Conservation (phyloP, 2,329 filamentous ascomycete species). For the Didymella pomorum region DNA sequence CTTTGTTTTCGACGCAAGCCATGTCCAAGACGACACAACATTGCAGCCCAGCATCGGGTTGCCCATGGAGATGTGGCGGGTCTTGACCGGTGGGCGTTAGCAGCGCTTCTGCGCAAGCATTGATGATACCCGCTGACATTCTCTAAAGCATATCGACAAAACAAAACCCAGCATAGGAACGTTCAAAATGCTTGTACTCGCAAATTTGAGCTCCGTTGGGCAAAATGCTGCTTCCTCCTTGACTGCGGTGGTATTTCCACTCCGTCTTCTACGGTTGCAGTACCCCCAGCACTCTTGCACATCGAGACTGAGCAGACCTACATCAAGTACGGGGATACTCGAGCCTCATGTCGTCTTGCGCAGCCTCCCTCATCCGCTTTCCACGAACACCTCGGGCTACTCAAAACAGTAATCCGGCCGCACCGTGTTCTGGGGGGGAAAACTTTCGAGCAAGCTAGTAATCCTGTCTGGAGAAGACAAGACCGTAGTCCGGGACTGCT, state of each 20-base stretch:
- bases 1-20: constrained; percentile 8
- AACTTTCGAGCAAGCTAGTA: neutral
- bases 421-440: neutral
- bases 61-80: constrained; percentile 2
- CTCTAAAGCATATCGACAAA: too few relatives aligned
- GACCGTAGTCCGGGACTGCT: constrained; percentile 12
- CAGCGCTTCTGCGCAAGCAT: neutral
- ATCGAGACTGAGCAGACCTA: neutral
- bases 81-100: constrained; percentile 4
- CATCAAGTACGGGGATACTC: constrained; percentile 6
- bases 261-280: too few relatives aligned
- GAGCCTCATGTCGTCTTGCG: constrained; percentile 8
- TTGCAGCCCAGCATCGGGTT: constrained; percentile 7
- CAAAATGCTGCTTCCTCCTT: too few relatives aligned
- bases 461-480: constrained; percentile 9
- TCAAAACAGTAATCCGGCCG: neutral
- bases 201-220: too few relatives aligned
- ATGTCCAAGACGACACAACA: constrained; percentile 5
- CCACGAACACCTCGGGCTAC: neutral
- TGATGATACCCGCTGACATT: neutral
- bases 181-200: too few relatives aligned
- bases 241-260: too few relatives aligned
- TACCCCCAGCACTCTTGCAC: neutral
- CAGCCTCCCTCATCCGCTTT: neutral
- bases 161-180: too few relatives aligned